Percentiles rank a stretch among this genome's conserved stretches.
Conservation (phyloP, 768 basidiomycete species). For the Hypholoma sublateritium region DNA sequence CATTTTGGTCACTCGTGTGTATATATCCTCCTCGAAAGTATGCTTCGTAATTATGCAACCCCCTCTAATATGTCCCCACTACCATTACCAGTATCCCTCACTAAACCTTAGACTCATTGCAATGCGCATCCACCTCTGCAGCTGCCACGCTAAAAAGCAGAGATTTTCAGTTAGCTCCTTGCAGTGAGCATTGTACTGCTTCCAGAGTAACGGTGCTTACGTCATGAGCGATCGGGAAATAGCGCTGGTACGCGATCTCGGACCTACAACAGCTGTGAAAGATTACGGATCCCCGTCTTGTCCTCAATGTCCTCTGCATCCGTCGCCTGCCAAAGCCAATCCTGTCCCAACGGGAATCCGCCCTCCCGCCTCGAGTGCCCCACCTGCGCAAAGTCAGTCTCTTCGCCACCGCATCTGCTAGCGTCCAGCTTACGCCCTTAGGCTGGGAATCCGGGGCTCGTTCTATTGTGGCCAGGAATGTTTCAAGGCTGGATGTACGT, state of each 20-base stretch:
- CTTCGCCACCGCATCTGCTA: slow-evolving; percentile 1
- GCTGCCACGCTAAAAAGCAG: not conserved
- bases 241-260: slow-evolving; percentile 1
- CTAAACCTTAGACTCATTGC: slow-evolving; percentile 4
- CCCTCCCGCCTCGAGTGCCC: slow-evolving; percentile 89
- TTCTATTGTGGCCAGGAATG: slow-evolving; percentile 96
- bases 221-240: slow-evolving; percentile 16
- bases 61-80: slow-evolving; percentile 7
- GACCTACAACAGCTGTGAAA: slow-evolving; percentile 15
- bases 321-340: slow-evolving; percentile 64
- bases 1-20: slow-evolving; percentile 22
- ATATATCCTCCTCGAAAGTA: slow-evolving; percentile 18
- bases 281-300: slow-evolving; percentile 10
- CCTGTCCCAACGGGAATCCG: slow-evolving; percentile 80
- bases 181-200: no score
- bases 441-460: slow-evolving; percentile 79
- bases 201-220: slow-evolving; percentile 8
- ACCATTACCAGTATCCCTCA: not conserved
- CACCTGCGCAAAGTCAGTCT: slow-evolving; percentile 83
- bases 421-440: slow-evolving; percentile 29
- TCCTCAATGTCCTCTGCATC: slow-evolving; percentile 20
- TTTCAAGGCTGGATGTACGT: slow-evolving; percentile 92
- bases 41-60: slow-evolving; percentile 11
- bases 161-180: slow-evolving; percentile 1
- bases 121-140: not conserved